These are phyloP conservation scores for Diplocarpon rosae DNA, from an alignment of 2,329 filamentous ascomycete genomes.

Conservation along the genomic window DNA sequence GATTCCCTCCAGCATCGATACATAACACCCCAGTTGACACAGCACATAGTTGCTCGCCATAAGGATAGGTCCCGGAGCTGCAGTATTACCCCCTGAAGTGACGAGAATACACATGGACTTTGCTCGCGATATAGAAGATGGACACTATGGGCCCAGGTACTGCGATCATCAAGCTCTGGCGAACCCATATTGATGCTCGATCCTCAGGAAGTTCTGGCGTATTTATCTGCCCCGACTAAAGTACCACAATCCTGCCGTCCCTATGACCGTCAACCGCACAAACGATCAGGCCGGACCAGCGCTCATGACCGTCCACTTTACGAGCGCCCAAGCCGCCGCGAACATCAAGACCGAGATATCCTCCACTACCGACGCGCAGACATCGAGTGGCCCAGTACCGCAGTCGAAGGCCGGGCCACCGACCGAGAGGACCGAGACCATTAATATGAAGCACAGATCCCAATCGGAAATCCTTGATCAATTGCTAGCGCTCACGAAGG, in stretches of 20 bases:
- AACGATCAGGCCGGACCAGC: slow-evolving; percentile 43
- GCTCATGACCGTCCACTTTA: slow-evolving; percentile 55
- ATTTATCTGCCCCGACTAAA: slow-evolving; percentile 76
- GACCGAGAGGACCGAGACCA: slow-evolving; percentile 36
- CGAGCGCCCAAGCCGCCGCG: slow-evolving; percentile 21
- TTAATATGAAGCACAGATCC: slow-evolving; percentile 53
- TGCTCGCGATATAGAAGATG: slow-evolving; percentile 46
- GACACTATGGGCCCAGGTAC: slow-evolving; percentile 65
- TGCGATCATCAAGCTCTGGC: slow-evolving; percentile 3
- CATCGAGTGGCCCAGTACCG: slow-evolving; percentile 32
- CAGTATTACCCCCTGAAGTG: slow-evolving; percentile 65
- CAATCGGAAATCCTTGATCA: slow-evolving; percentile 52
- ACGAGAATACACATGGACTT: slow-evolving; percentile 68
- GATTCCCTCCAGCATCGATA: slow-evolving; percentile 5
- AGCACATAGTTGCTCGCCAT: slow-evolving; percentile 55
- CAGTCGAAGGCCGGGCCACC: slow-evolving; percentile 32
- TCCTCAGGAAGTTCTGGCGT: slow-evolving; percentile 74
- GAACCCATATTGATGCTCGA: slow-evolving; percentile 18
- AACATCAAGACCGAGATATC: slow-evolving; percentile 16
- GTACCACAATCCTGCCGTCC: slow-evolving; percentile 80
- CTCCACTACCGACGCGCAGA: slow-evolving; percentile 33
- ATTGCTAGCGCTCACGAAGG: slow-evolving; percentile 52
- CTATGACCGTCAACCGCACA: slow-evolving; percentile 71
- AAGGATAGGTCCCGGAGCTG: slow-evolving; percentile 72
- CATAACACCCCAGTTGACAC: slow-evolving; percentile 15